phyloP scores from a whole-genome alignment of 495 filamentous ascomycete species.

The Recurvomyces mirabilis region DNA sequence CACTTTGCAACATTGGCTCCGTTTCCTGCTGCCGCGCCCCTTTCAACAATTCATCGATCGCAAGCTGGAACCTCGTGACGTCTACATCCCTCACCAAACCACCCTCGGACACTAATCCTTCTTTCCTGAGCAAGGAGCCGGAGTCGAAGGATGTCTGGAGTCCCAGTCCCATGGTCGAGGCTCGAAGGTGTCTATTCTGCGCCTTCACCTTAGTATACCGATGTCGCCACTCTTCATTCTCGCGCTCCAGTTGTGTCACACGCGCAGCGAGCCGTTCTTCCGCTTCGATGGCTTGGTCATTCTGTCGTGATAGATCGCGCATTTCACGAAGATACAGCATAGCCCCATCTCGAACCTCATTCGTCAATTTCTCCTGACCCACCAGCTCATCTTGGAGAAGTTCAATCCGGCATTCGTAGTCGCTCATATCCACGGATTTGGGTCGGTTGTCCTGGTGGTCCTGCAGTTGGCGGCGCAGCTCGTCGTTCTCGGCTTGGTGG shows the following conservation, averaged over 20 bases:
- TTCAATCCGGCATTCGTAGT: constrained; percentile 45
- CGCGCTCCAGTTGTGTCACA: constrained; percentile 62
- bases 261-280: constrained; percentile 66
- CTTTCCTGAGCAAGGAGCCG: constrained; percentile 10
- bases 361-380: constrained; percentile 69
- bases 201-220: constrained; percentile 81
- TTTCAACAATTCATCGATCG: constrained; percentile 84
- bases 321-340: constrained; percentile 79
- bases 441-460: background rate
- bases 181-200: constrained; percentile 68
- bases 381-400: constrained; percentile 62
- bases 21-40: constrained; percentile 62
- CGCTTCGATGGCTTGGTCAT: constrained; percentile 62
- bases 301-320: constrained; percentile 71
- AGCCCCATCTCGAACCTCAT: constrained; percentile 78
- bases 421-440: constrained; percentile 18
- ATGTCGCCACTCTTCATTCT: constrained; percentile 77
- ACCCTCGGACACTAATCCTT: constrained; percentile 49
- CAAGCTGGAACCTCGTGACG: constrained; percentile 88
- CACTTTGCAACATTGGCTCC: constrained; percentile 55
- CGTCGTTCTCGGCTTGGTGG: constrained; percentile 15
- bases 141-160: constrained; percentile 35
- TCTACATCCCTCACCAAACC: constrained; percentile 83
- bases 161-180: constrained; percentile 62
- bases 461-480: constrained; percentile 10